Evolutionary conservation across 441 rosid species (phyloP), one percentile per base, ranked within the genome.

Genomic region (Arabidopsis lyrata): DNA sequence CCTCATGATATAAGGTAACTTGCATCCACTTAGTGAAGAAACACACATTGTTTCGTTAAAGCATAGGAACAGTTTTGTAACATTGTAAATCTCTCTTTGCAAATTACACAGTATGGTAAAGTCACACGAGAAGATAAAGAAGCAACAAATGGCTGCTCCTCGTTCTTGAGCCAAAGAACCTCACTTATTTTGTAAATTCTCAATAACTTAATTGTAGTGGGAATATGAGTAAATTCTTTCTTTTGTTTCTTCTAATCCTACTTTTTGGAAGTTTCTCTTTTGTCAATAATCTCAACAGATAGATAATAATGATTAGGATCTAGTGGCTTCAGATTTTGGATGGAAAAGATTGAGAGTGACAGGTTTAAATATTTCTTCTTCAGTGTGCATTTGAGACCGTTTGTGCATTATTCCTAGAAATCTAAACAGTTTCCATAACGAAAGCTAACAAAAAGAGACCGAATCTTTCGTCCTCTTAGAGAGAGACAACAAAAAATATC

Each of bases 61-160:
- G 14, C 29, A 20, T 29, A 29, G 31, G 31, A 29, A 29, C 31
- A 22, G 24, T 22, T 29, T 0, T 4, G 31, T 29, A 29, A 29
- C 31, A 29, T 29, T 29, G 31, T 29, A 20, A 50, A 48, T 34
- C 39, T 63, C 32, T 52, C 24, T 64, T 47, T 63, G 50, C 18
- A 45, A 47, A 22, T 57, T 59, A 50, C 91, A 94, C 91, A 94
- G 98, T 68, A 83, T 84, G 84, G 96, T 94, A 75, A 83, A 83
- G 77, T 85, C 88, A 48, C 81, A 73, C 8, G 90, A 86, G 50
- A 80, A 84, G 84, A 80, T 91, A 73, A 90, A 85, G 91, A 94
- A 94, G 80, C 97, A 91, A 83, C 96, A 91, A 76, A 80, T 94
- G 91, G 96, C 97, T 6, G 90, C 92, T 57, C 97, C 98, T 57